These are phyloP conservation scores for Alternaria incomplexa DNA, from an alignment of 2,329 filamentous ascomycete species.

Conservation along the genomic window DNA sequence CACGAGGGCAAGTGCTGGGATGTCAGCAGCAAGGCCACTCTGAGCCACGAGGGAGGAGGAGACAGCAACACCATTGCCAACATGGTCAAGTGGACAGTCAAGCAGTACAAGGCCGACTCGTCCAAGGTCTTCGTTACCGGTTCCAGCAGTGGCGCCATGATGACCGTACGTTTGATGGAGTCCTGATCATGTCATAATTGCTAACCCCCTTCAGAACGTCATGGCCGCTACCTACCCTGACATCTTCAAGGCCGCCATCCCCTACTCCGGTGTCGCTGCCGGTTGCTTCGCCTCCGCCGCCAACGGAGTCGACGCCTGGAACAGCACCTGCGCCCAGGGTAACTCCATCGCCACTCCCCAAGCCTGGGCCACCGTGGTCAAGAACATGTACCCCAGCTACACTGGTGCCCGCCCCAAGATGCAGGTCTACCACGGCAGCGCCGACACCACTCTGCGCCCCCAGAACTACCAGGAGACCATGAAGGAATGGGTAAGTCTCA, in stretches of 20 bases:
- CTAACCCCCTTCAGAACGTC: conserved; percentile 47
- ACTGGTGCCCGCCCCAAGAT: conserved; percentile 59
- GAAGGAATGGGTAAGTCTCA: conserved; percentile 35
- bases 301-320: conserved; percentile 57
- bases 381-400: conserved; percentile 59
- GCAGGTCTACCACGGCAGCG: conserved; percentile 64
- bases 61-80: conserved; percentile 64
- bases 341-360: conserved; percentile 53
- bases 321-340: conserved; percentile 59
- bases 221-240: conserved; percentile 61
- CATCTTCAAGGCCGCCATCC: conserved; percentile 59
- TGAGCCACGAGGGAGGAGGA: conserved; percentile 64
- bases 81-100: conserved; percentile 64
- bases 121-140: conserved; percentile 63
- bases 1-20: conserved; percentile 65
- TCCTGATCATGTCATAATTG: background rate
- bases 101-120: conserved; percentile 59
- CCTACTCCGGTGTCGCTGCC: conserved; percentile 61
- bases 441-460: conserved; percentile 57
- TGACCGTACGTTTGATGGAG: conserved; percentile 49
- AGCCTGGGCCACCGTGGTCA: conserved; percentile 58
- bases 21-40: conserved; percentile 60
- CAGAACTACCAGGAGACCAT: conserved; percentile 64
- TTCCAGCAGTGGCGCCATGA: conserved; percentile 62
- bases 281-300: conserved; percentile 59